Evolutionary conservation across 169 alveolate genomes (phyloP).

Genomic region (Amoebophrya sp.): DNA sequence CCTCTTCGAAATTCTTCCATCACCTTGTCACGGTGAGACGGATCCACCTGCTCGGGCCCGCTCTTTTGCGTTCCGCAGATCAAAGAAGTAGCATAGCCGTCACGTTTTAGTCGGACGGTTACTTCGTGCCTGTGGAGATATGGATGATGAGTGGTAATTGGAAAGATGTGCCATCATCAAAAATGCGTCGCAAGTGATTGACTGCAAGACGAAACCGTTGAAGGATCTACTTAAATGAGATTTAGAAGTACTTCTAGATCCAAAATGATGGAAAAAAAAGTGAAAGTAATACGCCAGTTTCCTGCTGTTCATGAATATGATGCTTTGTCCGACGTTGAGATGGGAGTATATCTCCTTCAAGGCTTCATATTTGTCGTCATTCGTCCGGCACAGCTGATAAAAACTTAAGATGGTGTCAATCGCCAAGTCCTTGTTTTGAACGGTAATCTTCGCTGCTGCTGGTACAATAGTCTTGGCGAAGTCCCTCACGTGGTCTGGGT

Average conservation of each 20-base stretch:
- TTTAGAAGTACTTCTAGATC: no score
- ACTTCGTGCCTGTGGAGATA: background rate
- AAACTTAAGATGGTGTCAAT: background rate
- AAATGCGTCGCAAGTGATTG: no score
- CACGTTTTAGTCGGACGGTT: background rate
- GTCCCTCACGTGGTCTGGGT: constrained; percentile 6
- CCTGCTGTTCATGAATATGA: constrained; percentile 22
- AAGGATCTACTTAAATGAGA: no score
- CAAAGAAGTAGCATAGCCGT: background rate
- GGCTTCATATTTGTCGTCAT: background rate
- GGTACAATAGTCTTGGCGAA: background rate
- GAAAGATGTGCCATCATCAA: background rate
- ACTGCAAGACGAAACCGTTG: no score
- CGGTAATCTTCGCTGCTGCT: background rate
- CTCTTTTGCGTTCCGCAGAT: constrained; percentile 28
- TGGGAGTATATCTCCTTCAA: constrained; percentile 1
- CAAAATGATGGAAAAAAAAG: no score
- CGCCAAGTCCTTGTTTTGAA: background rate
- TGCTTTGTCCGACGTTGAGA: background rate
- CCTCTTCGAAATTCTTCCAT: constrained; percentile 81
- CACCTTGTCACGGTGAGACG: constrained; percentile 82
- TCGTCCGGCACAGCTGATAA: background rate
- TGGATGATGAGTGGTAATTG: background rate
- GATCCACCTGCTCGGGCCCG: constrained; percentile 78
- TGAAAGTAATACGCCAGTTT: background rate